These are phyloP conservation scores for Passalora sequoiae DNA, from an alignment of 2,329 filamentous ascomycete genomes.

Conservation along the genomic window DNA sequence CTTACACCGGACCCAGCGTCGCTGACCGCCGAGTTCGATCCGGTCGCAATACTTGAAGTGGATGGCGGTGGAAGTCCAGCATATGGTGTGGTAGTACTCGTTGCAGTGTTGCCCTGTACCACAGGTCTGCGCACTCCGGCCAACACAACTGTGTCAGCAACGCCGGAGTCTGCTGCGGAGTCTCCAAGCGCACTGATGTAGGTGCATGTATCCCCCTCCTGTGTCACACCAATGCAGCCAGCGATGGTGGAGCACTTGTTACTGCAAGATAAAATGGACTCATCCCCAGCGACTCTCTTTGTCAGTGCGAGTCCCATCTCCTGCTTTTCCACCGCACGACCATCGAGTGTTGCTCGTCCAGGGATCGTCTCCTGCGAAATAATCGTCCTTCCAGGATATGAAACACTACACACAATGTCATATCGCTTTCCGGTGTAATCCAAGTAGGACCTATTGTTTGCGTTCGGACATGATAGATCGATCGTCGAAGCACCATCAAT, in stretches of 20 bases:
- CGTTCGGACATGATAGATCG: constrained; percentile 24
- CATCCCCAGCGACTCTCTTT: constrained; percentile 1
- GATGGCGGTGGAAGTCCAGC: background rate
- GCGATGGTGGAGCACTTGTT: constrained; percentile 4
- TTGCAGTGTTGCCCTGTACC: constrained; percentile 2
- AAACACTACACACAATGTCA: constrained; percentile 26
- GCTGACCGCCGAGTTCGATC: background rate
- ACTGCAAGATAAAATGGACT: constrained; percentile 18
- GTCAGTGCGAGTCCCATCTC: background rate
- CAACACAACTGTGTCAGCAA: constrained; percentile 20
- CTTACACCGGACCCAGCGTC: background rate
- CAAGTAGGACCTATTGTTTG: constrained; percentile 19
- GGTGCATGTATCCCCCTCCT: constrained; percentile 13
- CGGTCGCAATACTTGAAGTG: background rate
- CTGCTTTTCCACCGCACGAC: background rate
- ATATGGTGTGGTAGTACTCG: background rate
- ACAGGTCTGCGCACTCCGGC: constrained; percentile 14
- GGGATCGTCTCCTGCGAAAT: constrained; percentile 1
- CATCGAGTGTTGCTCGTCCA: too few relatives aligned
- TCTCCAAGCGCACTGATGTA: constrained; percentile 18
- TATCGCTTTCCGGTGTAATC: constrained; percentile 25
- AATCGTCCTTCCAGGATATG: constrained; percentile 18
- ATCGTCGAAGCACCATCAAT: constrained; percentile 16
- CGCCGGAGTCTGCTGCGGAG: constrained; percentile 8
- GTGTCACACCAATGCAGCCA: constrained; percentile 19